These are phyloP conservation scores for Dactylellina parvicollis DNA, from an alignment of 2,329 filamentous ascomycete genomes.

Conservation along the genomic window DNA sequence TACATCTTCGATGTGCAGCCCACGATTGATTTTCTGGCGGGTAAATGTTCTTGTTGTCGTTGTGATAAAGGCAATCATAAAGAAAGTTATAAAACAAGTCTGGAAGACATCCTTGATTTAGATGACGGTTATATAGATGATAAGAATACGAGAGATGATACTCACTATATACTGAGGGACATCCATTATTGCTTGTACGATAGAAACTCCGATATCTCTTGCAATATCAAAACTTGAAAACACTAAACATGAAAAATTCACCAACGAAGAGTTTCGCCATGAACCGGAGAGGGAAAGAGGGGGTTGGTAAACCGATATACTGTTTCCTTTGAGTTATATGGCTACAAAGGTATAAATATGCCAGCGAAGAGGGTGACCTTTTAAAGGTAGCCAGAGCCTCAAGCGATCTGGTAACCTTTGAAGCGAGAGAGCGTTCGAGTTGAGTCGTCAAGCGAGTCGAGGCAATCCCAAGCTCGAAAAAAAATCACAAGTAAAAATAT, in stretches of 20 bases:
- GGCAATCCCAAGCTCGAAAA: too few relatives aligned
- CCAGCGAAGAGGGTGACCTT: too few relatives aligned
- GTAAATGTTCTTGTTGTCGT: conserved; percentile 38
- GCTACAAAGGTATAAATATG: too few relatives aligned
- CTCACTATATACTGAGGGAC: conserved; percentile 38
- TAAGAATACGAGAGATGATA: background rate
- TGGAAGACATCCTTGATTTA: too few relatives aligned
- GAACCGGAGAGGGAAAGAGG: background rate
- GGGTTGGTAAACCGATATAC: background rate
- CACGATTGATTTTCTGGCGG: conserved; percentile 39
- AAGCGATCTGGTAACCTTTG: too few relatives aligned
- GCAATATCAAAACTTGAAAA: background rate
- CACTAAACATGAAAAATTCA: background rate
- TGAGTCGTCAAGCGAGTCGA: too few relatives aligned
- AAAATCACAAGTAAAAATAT: too few relatives aligned
- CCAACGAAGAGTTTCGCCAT: background rate
- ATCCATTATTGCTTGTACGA: conserved; percentile 17
- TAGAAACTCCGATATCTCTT: background rate
- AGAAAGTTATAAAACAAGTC: conserved; percentile 35
- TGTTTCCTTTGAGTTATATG: too few relatives aligned
- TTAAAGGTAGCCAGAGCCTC: too few relatives aligned
- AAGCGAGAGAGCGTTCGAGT: too few relatives aligned
- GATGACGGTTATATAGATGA: background rate
- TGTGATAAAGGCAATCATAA: conserved; percentile 31
- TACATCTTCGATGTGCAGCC: conserved; percentile 50